Percentiles rank a stretch among this genome's conserved stretches.
Evolutionary conservation across 73 alveolate genomes (phyloP).

Genomic region (Tetrahymena thermophila): DNA sequence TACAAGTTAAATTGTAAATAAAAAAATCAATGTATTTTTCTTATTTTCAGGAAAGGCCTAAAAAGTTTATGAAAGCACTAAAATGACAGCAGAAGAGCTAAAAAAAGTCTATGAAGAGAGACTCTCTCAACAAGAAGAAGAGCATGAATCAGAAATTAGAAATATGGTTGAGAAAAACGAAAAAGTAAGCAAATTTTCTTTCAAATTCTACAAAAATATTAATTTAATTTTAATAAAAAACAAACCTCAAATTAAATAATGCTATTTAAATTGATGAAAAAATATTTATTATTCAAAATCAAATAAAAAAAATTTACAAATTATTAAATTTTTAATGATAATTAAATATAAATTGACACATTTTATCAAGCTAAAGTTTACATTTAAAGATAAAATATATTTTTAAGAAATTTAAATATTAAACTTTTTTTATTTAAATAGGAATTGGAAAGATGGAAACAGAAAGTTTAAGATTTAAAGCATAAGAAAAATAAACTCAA

Average conservation of each 20-base stretch:
- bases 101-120: conserved; percentile 64
- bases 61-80: conserved; percentile 59
- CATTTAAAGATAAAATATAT: too few species aligned
- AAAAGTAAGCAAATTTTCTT: background rate
- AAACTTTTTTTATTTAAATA: background rate
- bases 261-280: too few species aligned
- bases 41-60: background rate
- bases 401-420: conserved; percentile 15
- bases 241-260: too few species aligned
- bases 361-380: too few species aligned
- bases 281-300: too few species aligned
- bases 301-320: too few species aligned
- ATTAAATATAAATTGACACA: too few species aligned
- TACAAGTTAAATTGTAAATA: background rate
- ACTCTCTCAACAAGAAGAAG: conserved; percentile 66
- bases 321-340: too few species aligned
- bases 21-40: background rate
- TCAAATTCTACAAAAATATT: background rate
- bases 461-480: conserved; percentile 7
- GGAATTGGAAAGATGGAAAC: background rate
- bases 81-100: conserved; percentile 64
- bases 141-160: conserved; percentile 67
- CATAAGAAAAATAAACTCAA: conserved; percentile 36
- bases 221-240: too few species aligned
- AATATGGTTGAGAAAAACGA: conserved; percentile 48